phyloP scores from a whole-genome alignment of 495 filamentous ascomycete genomes.

The Peziza echinospora region DNA sequence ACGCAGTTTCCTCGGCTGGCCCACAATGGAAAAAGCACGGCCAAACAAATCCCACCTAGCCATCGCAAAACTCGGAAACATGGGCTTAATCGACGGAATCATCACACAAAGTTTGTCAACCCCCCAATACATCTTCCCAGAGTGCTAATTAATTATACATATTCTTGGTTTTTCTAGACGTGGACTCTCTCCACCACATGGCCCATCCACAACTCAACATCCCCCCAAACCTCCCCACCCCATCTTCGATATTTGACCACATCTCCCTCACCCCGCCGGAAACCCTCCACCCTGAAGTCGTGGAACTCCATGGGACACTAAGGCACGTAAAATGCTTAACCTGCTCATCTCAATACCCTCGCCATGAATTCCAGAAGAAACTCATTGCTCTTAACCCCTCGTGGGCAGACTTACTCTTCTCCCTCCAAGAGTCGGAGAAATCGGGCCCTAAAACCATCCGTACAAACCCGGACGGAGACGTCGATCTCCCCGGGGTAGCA shows the following conservation, averaged over 20 bases:
- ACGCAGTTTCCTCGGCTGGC: slow-evolving; percentile 81
- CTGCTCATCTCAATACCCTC: slow-evolving; percentile 43
- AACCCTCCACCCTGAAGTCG: neutral
- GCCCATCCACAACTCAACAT: slow-evolving; percentile 44
- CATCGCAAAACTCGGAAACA: slow-evolving; percentile 41
- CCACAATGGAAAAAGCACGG: slow-evolving; percentile 47
- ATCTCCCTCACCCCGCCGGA: neutral
- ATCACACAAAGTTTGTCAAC: slow-evolving; percentile 54
- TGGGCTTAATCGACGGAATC: slow-evolving; percentile 52
- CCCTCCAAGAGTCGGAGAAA: slow-evolving; percentile 48
- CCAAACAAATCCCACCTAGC: slow-evolving; percentile 68
- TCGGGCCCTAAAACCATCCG: slow-evolving; percentile 60
- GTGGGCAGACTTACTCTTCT: slow-evolving; percentile 58
- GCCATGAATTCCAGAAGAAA: slow-evolving; percentile 52
- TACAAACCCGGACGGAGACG: slow-evolving; percentile 85
- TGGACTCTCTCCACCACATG: slow-evolving; percentile 72
- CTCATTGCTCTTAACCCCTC: slow-evolving; percentile 61
- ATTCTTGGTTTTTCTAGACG: slow-evolving; percentile 27
- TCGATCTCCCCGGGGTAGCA: slow-evolving; percentile 68
- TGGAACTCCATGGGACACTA: slow-evolving; percentile 83
- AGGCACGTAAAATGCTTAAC: slow-evolving; percentile 61
- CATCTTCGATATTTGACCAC: neutral
- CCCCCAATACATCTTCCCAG: neutral
- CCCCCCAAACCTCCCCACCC: slow-evolving; percentile 24
- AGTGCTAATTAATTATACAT: neutral